Evolutionary conservation across 1,139 yeast species (phyloP).

Genomic region (Hemisphaericaspora xylanilytica): DNA sequence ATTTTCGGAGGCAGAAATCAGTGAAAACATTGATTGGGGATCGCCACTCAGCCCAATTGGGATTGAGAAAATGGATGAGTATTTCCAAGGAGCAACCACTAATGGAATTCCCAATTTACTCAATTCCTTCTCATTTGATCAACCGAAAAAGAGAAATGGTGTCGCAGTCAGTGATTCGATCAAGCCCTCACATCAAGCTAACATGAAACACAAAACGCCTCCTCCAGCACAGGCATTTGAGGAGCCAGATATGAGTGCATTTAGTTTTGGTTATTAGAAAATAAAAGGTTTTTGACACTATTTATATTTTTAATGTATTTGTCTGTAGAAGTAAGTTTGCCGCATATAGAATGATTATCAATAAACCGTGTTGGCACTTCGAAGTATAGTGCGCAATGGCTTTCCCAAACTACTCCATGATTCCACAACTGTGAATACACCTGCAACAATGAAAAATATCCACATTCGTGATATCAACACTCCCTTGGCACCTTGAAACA

Average conservation of each 20-base stretch:
- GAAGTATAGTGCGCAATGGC: slow-evolving; percentile 10
- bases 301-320: background rate
- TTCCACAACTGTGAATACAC: slow-evolving; percentile 13
- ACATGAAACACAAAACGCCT: slow-evolving; percentile 23
- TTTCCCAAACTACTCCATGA: slow-evolving; percentile 15
- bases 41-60: slow-evolving; percentile 3
- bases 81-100: slow-evolving; percentile 8
- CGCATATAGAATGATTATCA: too few relatives aligned
- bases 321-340: too few relatives aligned
- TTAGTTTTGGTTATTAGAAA: slow-evolving; percentile 54
- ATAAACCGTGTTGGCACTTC: slow-evolving; percentile 11
- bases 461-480: slow-evolving; percentile 20
- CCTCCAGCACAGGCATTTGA: slow-evolving; percentile 56
- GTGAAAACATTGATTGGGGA: slow-evolving; percentile 12
- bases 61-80: slow-evolving; percentile 3
- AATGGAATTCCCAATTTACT: slow-evolving; percentile 5
- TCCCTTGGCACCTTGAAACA: slow-evolving; percentile 17
- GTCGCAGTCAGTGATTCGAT: background rate
- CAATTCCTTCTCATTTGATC: slow-evolving; percentile 3
- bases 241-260: slow-evolving; percentile 82
- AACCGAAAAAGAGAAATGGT: background rate
- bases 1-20: slow-evolving; percentile 38
- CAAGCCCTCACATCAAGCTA: background rate
- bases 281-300: slow-evolving; percentile 1
- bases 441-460: slow-evolving; percentile 19